Percentiles rank a stretch among this genome's conserved stretches.
phyloP scores from a whole-genome alignment of 164 flowering plant genomes.

The Nymphaea colorata region DNA sequence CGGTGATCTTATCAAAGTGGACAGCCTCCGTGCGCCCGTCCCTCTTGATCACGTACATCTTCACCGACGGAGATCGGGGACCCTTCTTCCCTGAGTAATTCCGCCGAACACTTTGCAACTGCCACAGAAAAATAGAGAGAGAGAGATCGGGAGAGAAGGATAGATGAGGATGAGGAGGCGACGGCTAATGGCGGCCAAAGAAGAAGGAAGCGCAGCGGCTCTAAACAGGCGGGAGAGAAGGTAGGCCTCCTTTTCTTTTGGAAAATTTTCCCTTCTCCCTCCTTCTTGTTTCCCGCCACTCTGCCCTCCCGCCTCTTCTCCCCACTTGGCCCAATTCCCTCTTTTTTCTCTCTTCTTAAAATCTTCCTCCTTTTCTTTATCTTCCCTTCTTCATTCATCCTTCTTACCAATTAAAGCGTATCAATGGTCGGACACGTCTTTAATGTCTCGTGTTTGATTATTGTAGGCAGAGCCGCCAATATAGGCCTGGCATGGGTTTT shows the following conservation, averaged over 20 bases:
- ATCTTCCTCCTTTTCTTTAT: no score
- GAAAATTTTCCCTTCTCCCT: background rate
- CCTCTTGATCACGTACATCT: conserved; percentile 94
- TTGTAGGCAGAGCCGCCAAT: no score
- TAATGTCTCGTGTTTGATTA: no score
- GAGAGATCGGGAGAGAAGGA: no score
- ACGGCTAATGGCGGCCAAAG: background rate
- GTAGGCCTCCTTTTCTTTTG: no score
- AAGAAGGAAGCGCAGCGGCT: background rate
- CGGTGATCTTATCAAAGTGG: conserved; percentile 94
- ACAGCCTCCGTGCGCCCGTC: conserved; percentile 93
- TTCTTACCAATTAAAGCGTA: no score
- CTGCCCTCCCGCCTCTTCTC: background rate
- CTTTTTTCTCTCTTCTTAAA: background rate
- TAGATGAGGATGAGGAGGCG: background rate
- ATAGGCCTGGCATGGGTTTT: no score
- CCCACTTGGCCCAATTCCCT: background rate
- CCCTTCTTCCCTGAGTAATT: background rate
- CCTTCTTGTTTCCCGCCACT: background rate
- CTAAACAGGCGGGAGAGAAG: background rate
- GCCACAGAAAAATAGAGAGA: background rate
- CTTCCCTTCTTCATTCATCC: background rate
- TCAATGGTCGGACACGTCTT: no score
- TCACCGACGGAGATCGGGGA: conserved; percentile 1
- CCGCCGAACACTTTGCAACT: background rate